Conservation (phyloP, 2,329 filamentous ascomycete genomes). For the Trichoderma sp. region DNA sequence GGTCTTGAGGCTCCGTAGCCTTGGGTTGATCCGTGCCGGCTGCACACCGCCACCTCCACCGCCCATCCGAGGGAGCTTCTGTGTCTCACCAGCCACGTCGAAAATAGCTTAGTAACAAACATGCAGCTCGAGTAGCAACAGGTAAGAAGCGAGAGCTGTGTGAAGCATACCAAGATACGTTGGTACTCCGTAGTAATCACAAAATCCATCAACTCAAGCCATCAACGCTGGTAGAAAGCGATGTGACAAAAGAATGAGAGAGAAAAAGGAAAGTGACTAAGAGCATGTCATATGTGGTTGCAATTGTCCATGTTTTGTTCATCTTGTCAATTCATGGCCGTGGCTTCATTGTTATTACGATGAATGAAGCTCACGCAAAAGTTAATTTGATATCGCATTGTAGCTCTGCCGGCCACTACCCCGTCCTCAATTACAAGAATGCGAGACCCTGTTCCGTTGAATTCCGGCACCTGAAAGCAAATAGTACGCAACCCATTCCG, state of each 20-base stretch:
- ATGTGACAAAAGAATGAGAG: neutral
- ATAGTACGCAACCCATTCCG: constrained; percentile 39
- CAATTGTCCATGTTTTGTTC: neutral
- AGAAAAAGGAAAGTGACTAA: neutral
- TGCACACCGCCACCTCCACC: constrained; percentile 2
- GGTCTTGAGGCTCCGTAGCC: neutral
- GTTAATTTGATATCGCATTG: constrained; percentile 16
- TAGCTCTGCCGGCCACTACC: constrained; percentile 30
- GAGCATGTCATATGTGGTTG: neutral
- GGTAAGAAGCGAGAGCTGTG: neutral
- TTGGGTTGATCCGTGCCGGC: constrained; percentile 10
- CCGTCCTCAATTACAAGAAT: constrained; percentile 33
- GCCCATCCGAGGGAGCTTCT: neutral
- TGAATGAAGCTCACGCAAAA: constrained; percentile 13
- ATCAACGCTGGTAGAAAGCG: neutral
- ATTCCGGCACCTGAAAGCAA: constrained; percentile 35
- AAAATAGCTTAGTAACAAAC: neutral
- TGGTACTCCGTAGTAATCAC: neutral
- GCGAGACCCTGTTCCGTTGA: constrained; percentile 36
- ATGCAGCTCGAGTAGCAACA: neutral
- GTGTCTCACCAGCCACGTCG: neutral
- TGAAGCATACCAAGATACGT: neutral
- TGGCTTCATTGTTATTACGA: constrained; percentile 16
- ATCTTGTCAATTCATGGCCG: constrained; percentile 16
- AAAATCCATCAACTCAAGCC: neutral